Evolutionary conservation across 1,284 basidiomycete species (phyloP), one percentile per base, ranked within the genome.

Genomic region (Fomitiporia mediterranea): DNA sequence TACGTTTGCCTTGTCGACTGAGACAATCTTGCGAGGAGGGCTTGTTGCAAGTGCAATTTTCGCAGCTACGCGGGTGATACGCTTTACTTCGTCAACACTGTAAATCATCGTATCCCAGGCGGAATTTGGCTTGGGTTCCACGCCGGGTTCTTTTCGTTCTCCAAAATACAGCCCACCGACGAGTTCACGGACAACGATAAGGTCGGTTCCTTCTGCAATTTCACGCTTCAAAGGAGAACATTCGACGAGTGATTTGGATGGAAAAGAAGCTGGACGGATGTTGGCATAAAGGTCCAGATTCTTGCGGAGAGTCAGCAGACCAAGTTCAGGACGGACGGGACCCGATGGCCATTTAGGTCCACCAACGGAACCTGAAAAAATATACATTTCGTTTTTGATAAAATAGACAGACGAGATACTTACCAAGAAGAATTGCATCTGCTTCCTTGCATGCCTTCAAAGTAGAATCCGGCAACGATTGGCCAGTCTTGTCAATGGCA

Each of bases 1-100:
- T 28, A 99, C 97, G 70, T 99, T 99, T 56, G 97, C 97, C 75
- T 99, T 99, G 80, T 99, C 97, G 71, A 99, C 82, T 2, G 93
- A 96, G 72, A 94, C 91, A 59, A 99, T 86, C 46, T 84, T 80
- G 47, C 96, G 80, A 17, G 96, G 94, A 2, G 97, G 97, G 68
- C 89, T 80, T 13, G 84, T 74, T 51, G 86, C 78, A 54, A 94
- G 74, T 1, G 97, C 95, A 62, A 99, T 91, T 72, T 94, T 89
- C 35, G 91, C 94, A 7, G 96, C 97, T 42, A 99, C 94, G 27
- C 94, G 86, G 4, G 96, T 96, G 67, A 99, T 99, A 52, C 97
- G 83, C 72, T 97, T 81, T 43, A 99, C 89, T 70, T 99, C 97
- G 15, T 80, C 69, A 39, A 93, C 86, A 63, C 91, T 92, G 79